A percentile compares a stretch with the other conserved stretches of the same genome.
Conservation (phyloP, 208 protist species). For the Wallacemonas sp. region DNA sequence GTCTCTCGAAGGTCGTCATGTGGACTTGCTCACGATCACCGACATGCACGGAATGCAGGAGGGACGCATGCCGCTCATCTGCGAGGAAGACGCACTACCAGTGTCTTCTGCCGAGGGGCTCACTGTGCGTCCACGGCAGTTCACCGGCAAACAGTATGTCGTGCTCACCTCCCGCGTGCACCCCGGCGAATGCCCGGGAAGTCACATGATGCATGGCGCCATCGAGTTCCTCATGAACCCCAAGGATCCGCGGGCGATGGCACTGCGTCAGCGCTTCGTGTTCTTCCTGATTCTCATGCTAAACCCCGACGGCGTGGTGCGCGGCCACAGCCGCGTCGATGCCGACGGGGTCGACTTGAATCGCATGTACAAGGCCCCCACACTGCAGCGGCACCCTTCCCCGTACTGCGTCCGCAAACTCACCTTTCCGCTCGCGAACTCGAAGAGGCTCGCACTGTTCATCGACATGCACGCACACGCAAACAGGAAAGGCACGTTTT, state of each 20-base stretch:
- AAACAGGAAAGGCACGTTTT: constrained; percentile 91
- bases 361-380: constrained; percentile 88
- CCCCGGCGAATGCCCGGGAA: constrained; percentile 90
- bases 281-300: constrained; percentile 92
- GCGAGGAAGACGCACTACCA: constrained; percentile 44
- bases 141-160: constrained; percentile 69
- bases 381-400: constrained; percentile 66
- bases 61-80: constrained; percentile 28
- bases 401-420: constrained; percentile 67
- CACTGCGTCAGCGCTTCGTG: constrained; percentile 86
- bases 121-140: constrained; percentile 56
- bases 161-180: constrained; percentile 92
- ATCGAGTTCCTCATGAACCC: constrained; percentile 85
- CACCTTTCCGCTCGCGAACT: constrained; percentile 34
- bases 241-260: constrained; percentile 63
- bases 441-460: constrained; percentile 65
- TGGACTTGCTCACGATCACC: constrained; percentile 91
- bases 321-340: constrained; percentile 93
- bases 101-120: constrained; percentile 49
- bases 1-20: constrained; percentile 72
- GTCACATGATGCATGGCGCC: constrained; percentile 92
- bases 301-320: constrained; percentile 93
- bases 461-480: constrained; percentile 96
- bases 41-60: constrained; percentile 44
- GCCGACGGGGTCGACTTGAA: constrained; percentile 92